These are phyloP conservation scores for Auriscalpium orientale DNA, from an alignment of 768 basidiomycete genomes.

Conservation along the genomic window DNA sequence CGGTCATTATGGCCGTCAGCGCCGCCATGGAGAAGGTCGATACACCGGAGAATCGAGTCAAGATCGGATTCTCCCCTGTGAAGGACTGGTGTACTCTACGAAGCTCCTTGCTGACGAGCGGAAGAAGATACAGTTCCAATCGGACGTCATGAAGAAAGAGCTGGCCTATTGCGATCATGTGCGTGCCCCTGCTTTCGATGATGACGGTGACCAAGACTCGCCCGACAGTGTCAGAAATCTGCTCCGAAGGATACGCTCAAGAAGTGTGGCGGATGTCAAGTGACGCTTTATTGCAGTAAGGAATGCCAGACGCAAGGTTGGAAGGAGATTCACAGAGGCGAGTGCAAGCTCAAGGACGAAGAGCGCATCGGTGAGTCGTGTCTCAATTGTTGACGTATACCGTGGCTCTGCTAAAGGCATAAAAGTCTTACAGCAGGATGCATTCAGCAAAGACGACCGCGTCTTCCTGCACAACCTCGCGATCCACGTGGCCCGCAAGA, in stretches of 20 bases:
- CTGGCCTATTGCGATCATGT: slow-evolving; percentile 30
- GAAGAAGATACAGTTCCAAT: slow-evolving; percentile 17
- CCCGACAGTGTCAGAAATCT: slow-evolving; percentile 27
- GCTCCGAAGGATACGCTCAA: slow-evolving; percentile 27
- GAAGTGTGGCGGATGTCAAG: slow-evolving; percentile 28
- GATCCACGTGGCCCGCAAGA: slow-evolving; percentile 26
- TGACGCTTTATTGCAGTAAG: slow-evolving; percentile 32
- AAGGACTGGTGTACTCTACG: slow-evolving; percentile 22
- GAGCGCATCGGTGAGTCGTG: slow-evolving; percentile 25
- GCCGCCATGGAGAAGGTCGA: slow-evolving; percentile 20
- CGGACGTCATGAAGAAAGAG: slow-evolving; percentile 23
- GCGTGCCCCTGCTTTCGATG: neutral
- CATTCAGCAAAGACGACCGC: slow-evolving; percentile 26
- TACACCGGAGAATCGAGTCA: slow-evolving; percentile 13
- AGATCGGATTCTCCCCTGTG: slow-evolving; percentile 17
- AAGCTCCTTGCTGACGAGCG: slow-evolving; percentile 22
- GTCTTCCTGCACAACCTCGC: slow-evolving; percentile 29
- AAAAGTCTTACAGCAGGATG: slow-evolving; percentile 26
- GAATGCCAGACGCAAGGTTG: slow-evolving; percentile 30
- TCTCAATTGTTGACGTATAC: neutral
- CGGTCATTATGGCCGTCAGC: slow-evolving; percentile 27
- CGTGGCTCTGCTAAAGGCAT: neutral
- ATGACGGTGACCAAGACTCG: no score
- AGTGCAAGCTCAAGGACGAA: slow-evolving; percentile 32
- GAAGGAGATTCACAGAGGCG: slow-evolving; percentile 30